phyloP scores from a whole-genome alignment of 306 rosid species.

The Cucurbita argyrosperma region DNA sequence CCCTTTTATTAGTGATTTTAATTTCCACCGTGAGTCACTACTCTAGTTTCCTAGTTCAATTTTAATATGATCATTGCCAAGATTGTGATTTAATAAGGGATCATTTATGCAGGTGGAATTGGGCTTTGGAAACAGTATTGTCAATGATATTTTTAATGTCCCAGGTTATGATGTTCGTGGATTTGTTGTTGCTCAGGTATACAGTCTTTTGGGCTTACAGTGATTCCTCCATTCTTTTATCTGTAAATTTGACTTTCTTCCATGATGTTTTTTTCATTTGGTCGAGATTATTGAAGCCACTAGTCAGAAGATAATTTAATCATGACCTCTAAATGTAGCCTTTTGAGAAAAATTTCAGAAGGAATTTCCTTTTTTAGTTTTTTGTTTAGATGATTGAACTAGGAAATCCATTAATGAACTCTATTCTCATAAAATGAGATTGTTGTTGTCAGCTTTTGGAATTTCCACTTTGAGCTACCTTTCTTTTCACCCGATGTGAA shows the following conservation, averaged over 20 bases:
- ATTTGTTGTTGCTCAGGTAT: constrained; percentile 93
- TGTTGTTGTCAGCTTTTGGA: background rate
- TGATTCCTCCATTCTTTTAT: background rate
- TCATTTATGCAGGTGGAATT: constrained; percentile 60
- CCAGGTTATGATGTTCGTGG: constrained; percentile 76
- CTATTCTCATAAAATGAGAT: background rate
- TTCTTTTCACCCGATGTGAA: background rate
- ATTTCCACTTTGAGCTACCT: background rate
- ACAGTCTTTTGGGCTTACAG: background rate
- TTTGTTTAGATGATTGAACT: background rate
- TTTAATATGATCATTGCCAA: constrained; percentile 1
- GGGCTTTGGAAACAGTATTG: constrained; percentile 64
- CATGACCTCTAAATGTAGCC: background rate
- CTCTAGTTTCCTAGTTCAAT: background rate
- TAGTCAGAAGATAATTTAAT: background rate
- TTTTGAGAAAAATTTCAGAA: background rate
- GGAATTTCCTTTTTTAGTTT: background rate
- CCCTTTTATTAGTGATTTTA: background rate
- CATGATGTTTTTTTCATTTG: background rate
- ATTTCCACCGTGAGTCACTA: background rate
- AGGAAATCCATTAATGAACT: background rate
- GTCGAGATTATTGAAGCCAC: background rate
- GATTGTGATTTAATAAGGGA: constrained; percentile 4
- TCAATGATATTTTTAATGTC: constrained; percentile 60
- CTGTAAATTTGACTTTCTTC: background rate